Base-by-base conservation (phyloP, 495 filamentous ascomycete genomes). In the Aspergillus leporis region DNA sequence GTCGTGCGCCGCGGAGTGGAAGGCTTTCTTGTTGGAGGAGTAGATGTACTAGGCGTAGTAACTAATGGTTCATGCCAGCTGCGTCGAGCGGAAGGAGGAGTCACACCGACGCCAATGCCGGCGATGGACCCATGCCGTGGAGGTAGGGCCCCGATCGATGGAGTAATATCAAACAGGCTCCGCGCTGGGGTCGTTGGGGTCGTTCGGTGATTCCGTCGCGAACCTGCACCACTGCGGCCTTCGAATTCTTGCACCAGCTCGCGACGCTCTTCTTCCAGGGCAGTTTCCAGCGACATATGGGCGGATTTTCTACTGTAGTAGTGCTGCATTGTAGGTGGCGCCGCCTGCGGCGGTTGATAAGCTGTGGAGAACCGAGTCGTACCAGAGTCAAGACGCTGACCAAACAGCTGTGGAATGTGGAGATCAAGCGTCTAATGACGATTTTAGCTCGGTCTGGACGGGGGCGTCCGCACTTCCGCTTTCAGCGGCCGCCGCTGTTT, bases 61-160 rank as follows among this genome's bases (percentile, higher is more conserved):
- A 43, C 69, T 23, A 62, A 30, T 49, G 64, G 49, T 25, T 66
- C 61, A 21, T 61, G 51, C 53, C 55, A 43, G 53, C 34, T 47
- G 52, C 51, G 59, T 45, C 46, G 47, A 45, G 19, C 40, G 32
- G 59, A 56, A 43, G 62, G 61, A 34, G 68, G 49, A 57, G 64
- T 68, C 63, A 72, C 69, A 34, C 70, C 66, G 38, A 68, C 58
- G 23, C 66, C 66, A 63, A 64, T 70, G 32, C 77, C 71, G 56
- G 75, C 68, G 58, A 78, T 72, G 56, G 76, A 77, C 55, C 71
- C 68, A 73, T 77, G 67, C 38, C 74, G 75, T 57, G 70, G 66
- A 54, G 72, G 58, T 21, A 68, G 55, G 43, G 61, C 55, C n/a
- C 64, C 69, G 18, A 71, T 55, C 59, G 56, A 56, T 13, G 66